phyloP scores from a whole-genome alignment of 2,329 filamentous ascomycete species.

The Ceratocystis ficicola region DNA sequence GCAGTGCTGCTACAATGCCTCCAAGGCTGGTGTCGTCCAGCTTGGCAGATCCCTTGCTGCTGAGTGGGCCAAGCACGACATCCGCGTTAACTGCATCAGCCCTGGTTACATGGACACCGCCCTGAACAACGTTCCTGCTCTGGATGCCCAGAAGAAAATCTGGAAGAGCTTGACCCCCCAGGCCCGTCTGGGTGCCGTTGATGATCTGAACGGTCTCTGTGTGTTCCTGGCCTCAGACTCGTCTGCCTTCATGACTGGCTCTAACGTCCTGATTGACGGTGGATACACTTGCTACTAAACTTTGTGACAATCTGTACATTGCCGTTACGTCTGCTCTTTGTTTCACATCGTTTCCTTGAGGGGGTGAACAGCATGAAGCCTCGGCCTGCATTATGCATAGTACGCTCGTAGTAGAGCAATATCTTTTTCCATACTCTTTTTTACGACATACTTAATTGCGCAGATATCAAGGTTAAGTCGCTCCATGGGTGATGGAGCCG shows the following conservation, averaged over 20 bases:
- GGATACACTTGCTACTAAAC: slow-evolving; percentile 52
- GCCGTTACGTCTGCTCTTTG: slow-evolving; percentile 5
- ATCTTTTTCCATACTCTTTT: slow-evolving; percentile 9
- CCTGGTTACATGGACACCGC: slow-evolving; percentile 82
- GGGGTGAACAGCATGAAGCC: not conserved
- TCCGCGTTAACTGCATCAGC: slow-evolving; percentile 74
- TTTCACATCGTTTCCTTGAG: not conserved
- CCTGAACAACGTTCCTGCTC: slow-evolving; percentile 62
- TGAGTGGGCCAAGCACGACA: slow-evolving; percentile 71
- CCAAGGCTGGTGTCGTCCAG: slow-evolving; percentile 68
- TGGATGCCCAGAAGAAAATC: slow-evolving; percentile 72
- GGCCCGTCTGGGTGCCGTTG: slow-evolving; percentile 57
- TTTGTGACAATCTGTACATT: not conserved
- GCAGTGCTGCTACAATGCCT: slow-evolving; percentile 72
- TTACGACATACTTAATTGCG: slow-evolving; percentile 16
- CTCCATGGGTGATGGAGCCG: slow-evolving; percentile 16
- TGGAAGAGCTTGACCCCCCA: slow-evolving; percentile 65
- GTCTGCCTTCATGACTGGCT: slow-evolving; percentile 64
- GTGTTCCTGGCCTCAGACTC: slow-evolving; percentile 65
- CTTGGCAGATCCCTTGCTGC: slow-evolving; percentile 69
- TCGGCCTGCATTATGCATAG: slow-evolving; percentile 18
- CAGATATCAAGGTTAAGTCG: slow-evolving; percentile 16
- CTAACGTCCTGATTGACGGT: slow-evolving; percentile 59
- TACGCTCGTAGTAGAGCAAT: slow-evolving; percentile 17
- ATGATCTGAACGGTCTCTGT: slow-evolving; percentile 66